A percentile compares a stretch with the other conserved stretches of the same genome.
phyloP scores from a whole-genome alignment of 2,329 filamentous ascomycete genomes.

The Capronia epimyces region DNA sequence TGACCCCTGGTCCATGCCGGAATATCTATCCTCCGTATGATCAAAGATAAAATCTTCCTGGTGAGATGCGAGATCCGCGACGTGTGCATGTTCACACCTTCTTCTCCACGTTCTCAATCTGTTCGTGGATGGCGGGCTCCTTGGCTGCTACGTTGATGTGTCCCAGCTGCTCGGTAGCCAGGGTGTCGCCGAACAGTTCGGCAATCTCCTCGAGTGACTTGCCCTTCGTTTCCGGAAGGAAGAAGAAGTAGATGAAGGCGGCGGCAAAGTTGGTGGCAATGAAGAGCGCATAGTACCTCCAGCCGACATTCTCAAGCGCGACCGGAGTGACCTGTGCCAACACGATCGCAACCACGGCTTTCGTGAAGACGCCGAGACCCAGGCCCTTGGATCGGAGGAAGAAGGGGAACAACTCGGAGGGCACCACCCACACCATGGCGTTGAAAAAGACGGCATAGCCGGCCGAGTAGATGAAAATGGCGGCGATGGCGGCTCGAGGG shows the following conservation, averaged over 20 bases:
- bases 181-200: slow-evolving; percentile 1
- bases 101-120: too few relatives aligned
- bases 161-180: not conserved
- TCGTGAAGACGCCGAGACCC: slow-evolving; percentile 32
- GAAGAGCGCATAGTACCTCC: slow-evolving; percentile 40
- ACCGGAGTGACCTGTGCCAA: slow-evolving; percentile 35
- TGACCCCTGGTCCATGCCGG: too few relatives aligned
- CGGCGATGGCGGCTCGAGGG: slow-evolving; percentile 34
- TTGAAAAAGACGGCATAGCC: slow-evolving; percentile 39
- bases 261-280: slow-evolving; percentile 32
- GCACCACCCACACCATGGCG: slow-evolving; percentile 35
- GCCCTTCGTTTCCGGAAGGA: slow-evolving; percentile 37
- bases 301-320: slow-evolving; percentile 35
- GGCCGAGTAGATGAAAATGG: slow-evolving; percentile 38
- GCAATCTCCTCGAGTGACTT: slow-evolving; percentile 32
- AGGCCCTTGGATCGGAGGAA: slow-evolving; percentile 33
- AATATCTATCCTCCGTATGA: too few relatives aligned
- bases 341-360: slow-evolving; percentile 32
- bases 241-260: slow-evolving; percentile 36
- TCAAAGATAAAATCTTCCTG: too few relatives aligned
- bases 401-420: slow-evolving; percentile 35
- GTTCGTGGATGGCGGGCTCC: too few relatives aligned
- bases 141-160: not conserved
- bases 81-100: too few relatives aligned
- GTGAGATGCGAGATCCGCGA: too few relatives aligned